Conservation (phyloP, 768 basidiomycete species). For the Phylloporus sp. region DNA sequence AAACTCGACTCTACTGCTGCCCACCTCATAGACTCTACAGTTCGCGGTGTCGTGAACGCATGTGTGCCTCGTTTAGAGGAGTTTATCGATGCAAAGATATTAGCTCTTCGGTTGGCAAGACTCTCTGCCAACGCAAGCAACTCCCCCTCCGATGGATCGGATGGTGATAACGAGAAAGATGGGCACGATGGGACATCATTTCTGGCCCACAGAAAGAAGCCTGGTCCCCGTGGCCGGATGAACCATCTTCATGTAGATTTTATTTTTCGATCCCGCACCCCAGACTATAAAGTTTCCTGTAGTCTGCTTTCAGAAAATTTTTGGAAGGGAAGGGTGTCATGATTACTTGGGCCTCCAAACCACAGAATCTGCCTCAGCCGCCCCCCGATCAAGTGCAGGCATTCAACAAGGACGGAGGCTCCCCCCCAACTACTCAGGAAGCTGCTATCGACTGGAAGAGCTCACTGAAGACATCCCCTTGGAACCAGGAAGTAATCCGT, state of each 20-base stretch:
- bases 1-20: neutral
- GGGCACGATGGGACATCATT: neutral
- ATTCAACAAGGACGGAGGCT: neutral
- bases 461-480: neutral
- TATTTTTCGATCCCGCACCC: neutral
- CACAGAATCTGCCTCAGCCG: neutral
- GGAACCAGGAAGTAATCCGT: neutral
- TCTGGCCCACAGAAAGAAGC: neutral
- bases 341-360: neutral
- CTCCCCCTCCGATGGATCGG: neutral
- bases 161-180: neutral
- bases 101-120: too few relatives aligned
- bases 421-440: neutral
- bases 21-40: neutral
- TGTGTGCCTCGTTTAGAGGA: neutral
- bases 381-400: neutral
- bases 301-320: neutral
- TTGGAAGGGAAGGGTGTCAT: neutral
- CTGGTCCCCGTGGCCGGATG: neutral
- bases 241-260: neutral
- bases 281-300: neutral
- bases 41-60: neutral
- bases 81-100: neutral
- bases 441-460: neutral
- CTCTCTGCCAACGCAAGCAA: neutral